Percentiles rank a stretch among this genome's conserved stretches.
Evolutionary conservation across 371 early-diverging fungal genomes (phyloP).

Genomic region (Saksenaea vasiformis): DNA sequence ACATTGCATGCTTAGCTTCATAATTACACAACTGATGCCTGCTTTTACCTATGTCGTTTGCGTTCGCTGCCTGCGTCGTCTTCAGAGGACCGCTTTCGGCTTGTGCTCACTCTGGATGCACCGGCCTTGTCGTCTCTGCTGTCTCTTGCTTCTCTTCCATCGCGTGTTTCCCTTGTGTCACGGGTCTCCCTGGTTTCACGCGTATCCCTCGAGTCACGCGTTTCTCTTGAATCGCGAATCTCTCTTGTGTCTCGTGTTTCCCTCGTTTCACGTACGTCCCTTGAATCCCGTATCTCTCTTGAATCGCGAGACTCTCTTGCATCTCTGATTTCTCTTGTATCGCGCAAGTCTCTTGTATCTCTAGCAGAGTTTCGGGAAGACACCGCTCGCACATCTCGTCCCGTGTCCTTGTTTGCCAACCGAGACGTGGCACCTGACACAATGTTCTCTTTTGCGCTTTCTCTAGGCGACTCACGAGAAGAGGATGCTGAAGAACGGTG

Average conservation of each 20-base stretch:
- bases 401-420: background rate
- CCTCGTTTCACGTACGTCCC: background rate
- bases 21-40: too few relatives aligned
- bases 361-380: background rate
- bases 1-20: too few relatives aligned
- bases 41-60: conserved; percentile 15
- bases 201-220: background rate
- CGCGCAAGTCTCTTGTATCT: background rate
- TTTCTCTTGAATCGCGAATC: background rate
- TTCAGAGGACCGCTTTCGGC: conserved; percentile 11
- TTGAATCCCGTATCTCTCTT: background rate
- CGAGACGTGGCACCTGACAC: background rate
- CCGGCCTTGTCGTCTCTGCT: conserved; percentile 7
- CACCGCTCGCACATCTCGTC: background rate
- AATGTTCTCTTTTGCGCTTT: background rate
- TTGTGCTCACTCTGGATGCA: conserved; percentile 1
- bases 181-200: background rate
- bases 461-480: background rate
- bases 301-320: background rate
- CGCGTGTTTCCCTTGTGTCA: background rate
- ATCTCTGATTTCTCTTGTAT: background rate
- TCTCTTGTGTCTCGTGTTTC: background rate
- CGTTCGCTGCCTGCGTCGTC: conserved; percentile 16
- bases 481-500: background rate
- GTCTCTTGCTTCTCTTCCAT: conserved; percentile 2